These are phyloP conservation scores for Aphanomyces cochlioides DNA, from an alignment of 352 stramenopile genomes.

Conservation along the genomic window DNA sequence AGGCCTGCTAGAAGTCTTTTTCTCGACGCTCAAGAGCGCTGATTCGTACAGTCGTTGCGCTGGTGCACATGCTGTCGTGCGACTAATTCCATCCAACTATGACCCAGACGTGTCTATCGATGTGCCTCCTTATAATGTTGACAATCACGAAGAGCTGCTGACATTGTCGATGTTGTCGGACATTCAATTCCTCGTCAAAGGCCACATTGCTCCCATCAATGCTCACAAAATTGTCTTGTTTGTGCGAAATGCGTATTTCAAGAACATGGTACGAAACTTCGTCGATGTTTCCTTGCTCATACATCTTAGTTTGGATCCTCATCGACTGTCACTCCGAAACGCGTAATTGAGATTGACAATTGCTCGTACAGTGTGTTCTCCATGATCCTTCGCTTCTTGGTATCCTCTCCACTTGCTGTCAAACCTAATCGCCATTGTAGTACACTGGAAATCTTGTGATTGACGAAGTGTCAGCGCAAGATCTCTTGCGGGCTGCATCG, in stretches of 20 bases:
- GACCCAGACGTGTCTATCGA: conserved; percentile 21
- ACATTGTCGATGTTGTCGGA: conserved; percentile 55
- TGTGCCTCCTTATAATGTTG: conserved; percentile 54
- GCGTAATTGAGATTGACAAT: conserved; percentile 35
- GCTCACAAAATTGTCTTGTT: conserved; percentile 33
- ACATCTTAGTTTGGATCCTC: conserved; percentile 30
- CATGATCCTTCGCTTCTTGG: conserved; percentile 30
- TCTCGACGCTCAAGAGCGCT: conserved; percentile 27
- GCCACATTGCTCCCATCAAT: conserved; percentile 32
- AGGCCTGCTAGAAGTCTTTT: conserved; percentile 31
- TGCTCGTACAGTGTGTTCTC: conserved; percentile 32
- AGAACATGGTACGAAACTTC: conserved; percentile 28
- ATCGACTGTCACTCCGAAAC: conserved; percentile 36
- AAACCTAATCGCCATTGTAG: conserved; percentile 24
- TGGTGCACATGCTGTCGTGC: conserved; percentile 21
- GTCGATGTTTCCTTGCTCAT: background rate
- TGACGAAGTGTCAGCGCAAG: conserved; percentile 22
- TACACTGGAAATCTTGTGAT: conserved; percentile 32
- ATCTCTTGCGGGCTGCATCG: conserved; percentile 27
- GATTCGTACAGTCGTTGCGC: conserved; percentile 23
- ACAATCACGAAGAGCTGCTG: conserved; percentile 85
- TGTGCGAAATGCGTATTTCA: conserved; percentile 33
- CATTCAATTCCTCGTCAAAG: conserved; percentile 31
- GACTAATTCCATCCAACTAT: conserved; percentile 22
- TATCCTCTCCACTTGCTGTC: background rate